Evolutionary conservation across 2,329 filamentous ascomycete genomes (phyloP).

Genomic region (Aspergillus cejpii): DNA sequence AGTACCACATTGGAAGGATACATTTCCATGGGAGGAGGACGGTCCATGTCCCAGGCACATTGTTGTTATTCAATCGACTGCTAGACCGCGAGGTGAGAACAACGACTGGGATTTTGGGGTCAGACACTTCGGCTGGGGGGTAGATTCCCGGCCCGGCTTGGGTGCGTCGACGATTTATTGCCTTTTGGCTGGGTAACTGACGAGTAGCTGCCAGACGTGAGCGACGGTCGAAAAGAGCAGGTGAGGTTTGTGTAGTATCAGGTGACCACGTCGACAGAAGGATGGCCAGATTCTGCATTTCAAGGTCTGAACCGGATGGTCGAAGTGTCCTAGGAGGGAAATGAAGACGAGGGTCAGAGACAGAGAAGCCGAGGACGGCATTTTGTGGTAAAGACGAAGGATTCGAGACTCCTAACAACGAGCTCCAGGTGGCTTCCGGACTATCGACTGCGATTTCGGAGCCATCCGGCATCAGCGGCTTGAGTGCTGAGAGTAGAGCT

Average conservation of each 20-base stretch:
- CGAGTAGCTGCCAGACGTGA: conserved; percentile 58
- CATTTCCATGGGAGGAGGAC: conserved; percentile 86
- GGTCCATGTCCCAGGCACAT: conserved; percentile 67
- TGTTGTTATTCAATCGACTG: conserved; percentile 34
- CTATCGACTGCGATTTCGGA: conserved; percentile 21
- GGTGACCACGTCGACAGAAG: conserved; percentile 61
- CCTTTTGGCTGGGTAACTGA: conserved; percentile 66
- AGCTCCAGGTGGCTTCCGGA: conserved; percentile 38
- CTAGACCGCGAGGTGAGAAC: conserved; percentile 56
- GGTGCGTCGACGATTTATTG: conserved; percentile 69
- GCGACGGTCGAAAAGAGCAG: conserved; percentile 61
- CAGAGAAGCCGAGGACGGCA: conserved; percentile 63
- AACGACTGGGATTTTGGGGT: conserved; percentile 72
- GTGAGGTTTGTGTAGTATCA: conserved; percentile 47
- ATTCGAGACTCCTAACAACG: conserved; percentile 53
- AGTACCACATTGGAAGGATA: conserved; percentile 77
- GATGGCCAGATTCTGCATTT: conserved; percentile 48
- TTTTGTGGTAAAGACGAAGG: conserved; percentile 63
- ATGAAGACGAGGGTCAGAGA: conserved; percentile 71
- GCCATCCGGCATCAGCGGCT: conserved; percentile 35
- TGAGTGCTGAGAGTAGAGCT: conserved; percentile 62
- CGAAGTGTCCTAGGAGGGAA: conserved; percentile 61
- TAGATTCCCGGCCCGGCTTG: conserved; percentile 56
- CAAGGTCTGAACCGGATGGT: conserved; percentile 32
- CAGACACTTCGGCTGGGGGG: conserved; percentile 52